Conservation (phyloP, 352 stramenopile species). For the Thalassiosira oceanica region DNA sequence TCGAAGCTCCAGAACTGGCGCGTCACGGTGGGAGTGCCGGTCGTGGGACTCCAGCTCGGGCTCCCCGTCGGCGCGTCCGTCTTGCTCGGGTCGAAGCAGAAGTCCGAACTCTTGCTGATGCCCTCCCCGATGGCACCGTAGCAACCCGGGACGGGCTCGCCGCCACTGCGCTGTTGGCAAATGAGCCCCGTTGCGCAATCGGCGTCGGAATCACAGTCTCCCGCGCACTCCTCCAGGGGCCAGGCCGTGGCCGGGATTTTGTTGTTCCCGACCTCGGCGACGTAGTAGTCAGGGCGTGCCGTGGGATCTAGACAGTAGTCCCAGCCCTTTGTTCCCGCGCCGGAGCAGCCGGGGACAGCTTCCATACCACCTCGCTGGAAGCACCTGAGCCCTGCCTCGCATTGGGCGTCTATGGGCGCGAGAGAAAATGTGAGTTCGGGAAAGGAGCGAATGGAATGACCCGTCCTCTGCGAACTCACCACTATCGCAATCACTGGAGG, state of each 20-base stretch:
- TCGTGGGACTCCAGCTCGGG: no score
- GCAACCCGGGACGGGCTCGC: constrained; percentile 50
- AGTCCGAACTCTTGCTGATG: neutral
- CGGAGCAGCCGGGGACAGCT: constrained; percentile 34
- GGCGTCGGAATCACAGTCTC: constrained; percentile 55
- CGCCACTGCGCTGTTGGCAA: constrained; percentile 37
- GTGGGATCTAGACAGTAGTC: constrained; percentile 13
- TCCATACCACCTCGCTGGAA: constrained; percentile 26
- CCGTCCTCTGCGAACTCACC: no score
- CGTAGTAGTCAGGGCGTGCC: no score
- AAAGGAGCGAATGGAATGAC: no score
- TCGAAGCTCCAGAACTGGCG: no score
- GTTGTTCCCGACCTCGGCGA: no score
- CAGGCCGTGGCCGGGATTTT: neutral
- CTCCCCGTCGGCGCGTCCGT: neutral
- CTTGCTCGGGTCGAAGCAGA: neutral
- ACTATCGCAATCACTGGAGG: no score
- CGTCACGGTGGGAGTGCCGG: no score
- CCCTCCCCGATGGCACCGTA: constrained; percentile 30
- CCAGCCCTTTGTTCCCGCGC: neutral
- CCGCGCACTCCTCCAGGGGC: constrained; percentile 29
- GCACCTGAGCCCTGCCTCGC: constrained; percentile 32
- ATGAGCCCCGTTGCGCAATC: constrained; percentile 45
- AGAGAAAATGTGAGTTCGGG: no score
- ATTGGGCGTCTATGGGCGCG: constrained; percentile 36